Base-by-base conservation (phyloP, 495 filamentous ascomycete genomes). In the Neurospora sp. region DNA sequence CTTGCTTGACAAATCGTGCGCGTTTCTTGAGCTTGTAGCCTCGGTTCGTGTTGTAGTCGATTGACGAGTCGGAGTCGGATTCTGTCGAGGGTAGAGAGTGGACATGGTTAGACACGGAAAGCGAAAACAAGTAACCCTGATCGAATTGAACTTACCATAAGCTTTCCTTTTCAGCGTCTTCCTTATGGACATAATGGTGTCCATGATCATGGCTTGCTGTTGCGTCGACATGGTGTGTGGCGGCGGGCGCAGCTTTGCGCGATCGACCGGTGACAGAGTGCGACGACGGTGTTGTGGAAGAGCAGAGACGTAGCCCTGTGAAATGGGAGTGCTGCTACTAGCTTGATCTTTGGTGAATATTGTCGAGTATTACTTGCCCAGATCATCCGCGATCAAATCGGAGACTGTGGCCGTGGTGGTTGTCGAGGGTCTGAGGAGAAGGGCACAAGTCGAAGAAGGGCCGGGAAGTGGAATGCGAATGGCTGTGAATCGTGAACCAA, bases 11-110 rank as follows among this genome's bases (percentile, higher is more conserved):
- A 82, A 92, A 93, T 79, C 89, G 87, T 54, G 94, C 90, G 78
- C 92, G 92, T 77, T 88, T 91, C 82, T 92, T 92, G 73, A 98
- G 87, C 80, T 97, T 99, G 80, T 97, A 92, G 69, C 93, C 94
- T 77, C 95, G 92, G 81, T 97, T 98, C 9, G 92, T 94, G 71
- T 89, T 89, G 79, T 90, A 88, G 54, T 89, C 87, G 77, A 96
- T 92, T 59, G 90, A 88, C 75, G 93, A 92, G 81, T 98, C 96
- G 27, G 93, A 93, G 78, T 95, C 94, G 62, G 92, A 92, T 69
- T 92, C 94, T 97, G 78, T 37, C 9, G 4, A 48, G 12, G 7
- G n/a, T 14, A 4, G 20, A 71, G 11, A 18, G 23, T 38, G 39
- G 62, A 14, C 39, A 39, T 23, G 31, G 66, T 27, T 23, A 27